Conservation (phyloP, 805 yeast genomes). For the Wickerhamomyces queroliae region DNA sequence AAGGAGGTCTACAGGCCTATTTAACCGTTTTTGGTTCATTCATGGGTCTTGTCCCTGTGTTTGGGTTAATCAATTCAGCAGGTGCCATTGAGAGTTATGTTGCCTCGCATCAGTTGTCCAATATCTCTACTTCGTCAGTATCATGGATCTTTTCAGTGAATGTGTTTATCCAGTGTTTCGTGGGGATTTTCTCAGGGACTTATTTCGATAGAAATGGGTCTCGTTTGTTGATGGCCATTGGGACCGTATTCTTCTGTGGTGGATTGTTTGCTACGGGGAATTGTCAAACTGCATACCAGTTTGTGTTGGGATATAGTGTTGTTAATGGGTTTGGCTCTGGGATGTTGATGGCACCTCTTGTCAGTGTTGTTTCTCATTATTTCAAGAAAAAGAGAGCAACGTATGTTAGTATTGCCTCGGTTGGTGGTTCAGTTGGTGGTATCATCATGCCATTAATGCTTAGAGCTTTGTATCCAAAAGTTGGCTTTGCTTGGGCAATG, state of each 20-base stretch:
- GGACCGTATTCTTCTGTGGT: conserved; percentile 35
- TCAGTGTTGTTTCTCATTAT: conserved; percentile 62
- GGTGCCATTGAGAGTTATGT: conserved; percentile 63
- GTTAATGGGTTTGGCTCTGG: conserved; percentile 54
- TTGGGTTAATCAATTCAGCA: conserved; percentile 52
- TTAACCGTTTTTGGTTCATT: conserved; percentile 52
- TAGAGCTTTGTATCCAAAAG: conserved; percentile 35
- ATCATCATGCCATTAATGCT: conserved; percentile 47
- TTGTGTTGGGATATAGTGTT: conserved; percentile 50
- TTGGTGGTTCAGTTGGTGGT: conserved; percentile 53
- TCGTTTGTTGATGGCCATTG: conserved; percentile 32
- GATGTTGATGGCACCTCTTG: conserved; percentile 47
- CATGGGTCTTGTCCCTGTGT: conserved; percentile 45
- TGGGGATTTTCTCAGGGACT: conserved; percentile 50
- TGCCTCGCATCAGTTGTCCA: conserved; percentile 45
- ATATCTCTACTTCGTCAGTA: conserved; percentile 38
- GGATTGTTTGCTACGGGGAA: conserved; percentile 51
- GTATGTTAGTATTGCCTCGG: conserved; percentile 41
- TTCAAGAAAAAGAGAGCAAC: conserved; percentile 51
- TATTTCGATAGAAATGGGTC: conserved; percentile 54
- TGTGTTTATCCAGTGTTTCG: conserved; percentile 40
- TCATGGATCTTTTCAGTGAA: conserved; percentile 65
- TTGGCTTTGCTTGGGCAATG: conserved; percentile 55
- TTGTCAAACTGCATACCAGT: conserved; percentile 49
- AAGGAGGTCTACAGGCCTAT: conserved; percentile 57